Conservation (phyloP, 169 alveolate species). For the Theileria orientalis region DNA sequence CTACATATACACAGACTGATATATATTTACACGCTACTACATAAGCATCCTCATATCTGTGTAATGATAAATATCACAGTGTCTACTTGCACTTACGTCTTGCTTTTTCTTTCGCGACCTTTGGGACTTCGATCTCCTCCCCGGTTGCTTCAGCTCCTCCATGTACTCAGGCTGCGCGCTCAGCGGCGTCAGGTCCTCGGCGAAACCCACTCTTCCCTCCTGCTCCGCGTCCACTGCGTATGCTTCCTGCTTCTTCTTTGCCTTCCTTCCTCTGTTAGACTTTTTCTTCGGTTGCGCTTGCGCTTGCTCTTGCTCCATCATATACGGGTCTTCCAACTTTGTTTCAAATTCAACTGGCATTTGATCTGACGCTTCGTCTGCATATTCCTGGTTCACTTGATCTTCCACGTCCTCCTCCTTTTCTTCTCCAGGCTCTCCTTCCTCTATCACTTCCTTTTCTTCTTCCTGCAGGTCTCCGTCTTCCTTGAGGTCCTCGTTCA, state of each 20-base stretch:
- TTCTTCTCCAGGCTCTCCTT: neutral
- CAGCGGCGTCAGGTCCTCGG: constrained; percentile 1
- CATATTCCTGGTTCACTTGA: neutral
- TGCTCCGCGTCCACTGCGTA: neutral
- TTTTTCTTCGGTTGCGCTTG: constrained; percentile 4
- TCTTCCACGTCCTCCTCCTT: neutral
- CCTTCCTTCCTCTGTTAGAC: constrained; percentile 9
- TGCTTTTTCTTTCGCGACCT: constrained; percentile 18
- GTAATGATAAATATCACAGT: no score
- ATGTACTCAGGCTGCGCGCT: constrained; percentile 1
- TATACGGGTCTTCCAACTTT: neutral
- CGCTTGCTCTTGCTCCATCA: neutral
- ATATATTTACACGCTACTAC: no score
- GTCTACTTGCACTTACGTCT: constrained; percentile 19
- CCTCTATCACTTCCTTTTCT: neutral
- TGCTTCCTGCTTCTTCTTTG: neutral
- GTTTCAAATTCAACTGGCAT: neutral
- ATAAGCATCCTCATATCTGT: no score
- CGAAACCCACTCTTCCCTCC: neutral
- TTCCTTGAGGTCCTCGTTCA: neutral
- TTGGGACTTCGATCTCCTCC: constrained; percentile 12
- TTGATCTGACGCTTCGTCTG: neutral
- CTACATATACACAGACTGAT: no score
- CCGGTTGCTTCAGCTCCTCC: constrained; percentile 11
- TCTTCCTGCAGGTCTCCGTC: neutral